Conservation (phyloP, 2,329 filamentous ascomycete genomes). For the Ophiostoma populinum region DNA sequence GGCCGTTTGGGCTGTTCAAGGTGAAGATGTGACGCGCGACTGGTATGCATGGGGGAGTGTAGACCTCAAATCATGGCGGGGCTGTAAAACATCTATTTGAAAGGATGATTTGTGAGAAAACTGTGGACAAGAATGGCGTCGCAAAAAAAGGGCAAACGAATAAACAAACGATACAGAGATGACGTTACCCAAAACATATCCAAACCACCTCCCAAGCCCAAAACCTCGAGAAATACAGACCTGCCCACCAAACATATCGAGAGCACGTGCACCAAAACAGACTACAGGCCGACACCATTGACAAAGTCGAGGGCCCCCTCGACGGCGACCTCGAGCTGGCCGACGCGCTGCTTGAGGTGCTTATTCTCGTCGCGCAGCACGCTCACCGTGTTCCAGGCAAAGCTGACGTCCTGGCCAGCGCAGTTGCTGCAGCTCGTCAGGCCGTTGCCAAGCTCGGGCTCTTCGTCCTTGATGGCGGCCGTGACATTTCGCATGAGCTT, state of each 20-base stretch:
- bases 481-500: slow-evolving; percentile 30
- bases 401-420: slow-evolving; percentile 36
- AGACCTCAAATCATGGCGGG: too few species aligned
- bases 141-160: not conserved
- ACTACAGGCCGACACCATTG: slow-evolving; percentile 33
- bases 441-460: slow-evolving; percentile 11
- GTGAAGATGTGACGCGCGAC: too few species aligned
- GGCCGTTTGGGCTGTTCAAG: too few species aligned
- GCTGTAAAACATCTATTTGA: too few species aligned
- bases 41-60: too few species aligned
- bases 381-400: slow-evolving; percentile 49
- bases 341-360: slow-evolving; percentile 40
- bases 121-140: too few species aligned
- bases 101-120: too few species aligned
- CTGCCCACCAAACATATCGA: not conserved
- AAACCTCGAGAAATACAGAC: slow-evolving; percentile 4
- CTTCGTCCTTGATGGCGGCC: slow-evolving; percentile 16
- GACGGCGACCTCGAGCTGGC: slow-evolving; percentile 39
- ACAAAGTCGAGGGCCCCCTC: slow-evolving; percentile 43
- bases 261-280: slow-evolving; percentile 15
- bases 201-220: not conserved
- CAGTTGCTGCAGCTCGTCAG: slow-evolving; percentile 33
- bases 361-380: slow-evolving; percentile 44
- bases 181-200: too few species aligned
- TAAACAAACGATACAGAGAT: too few species aligned